Evolutionary conservation across 2,329 filamentous ascomycete genomes (phyloP).

Genomic region (Leptographium wingfieldii): DNA sequence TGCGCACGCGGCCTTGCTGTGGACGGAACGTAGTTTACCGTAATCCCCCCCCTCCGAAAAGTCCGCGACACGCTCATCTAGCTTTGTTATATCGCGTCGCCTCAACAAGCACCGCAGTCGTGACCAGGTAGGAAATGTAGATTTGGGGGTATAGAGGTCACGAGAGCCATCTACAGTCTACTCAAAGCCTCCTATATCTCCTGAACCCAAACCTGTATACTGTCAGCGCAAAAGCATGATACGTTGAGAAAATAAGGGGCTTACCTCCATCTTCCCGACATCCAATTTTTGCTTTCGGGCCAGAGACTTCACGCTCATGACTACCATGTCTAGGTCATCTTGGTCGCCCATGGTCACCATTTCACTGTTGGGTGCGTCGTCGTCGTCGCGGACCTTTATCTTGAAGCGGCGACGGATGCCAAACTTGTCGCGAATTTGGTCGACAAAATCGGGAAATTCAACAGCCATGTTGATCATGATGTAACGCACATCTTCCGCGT

Average conservation of each 20-base stretch:
- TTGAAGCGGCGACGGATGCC: conserved; percentile 66
- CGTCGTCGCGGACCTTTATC: conserved; percentile 81
- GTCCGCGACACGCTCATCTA: not conserved
- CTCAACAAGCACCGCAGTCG: not conserved
- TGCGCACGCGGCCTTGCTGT: not conserved
- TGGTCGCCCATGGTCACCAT: conserved; percentile 97
- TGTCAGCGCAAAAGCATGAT: not conserved
- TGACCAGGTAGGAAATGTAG: not conserved
- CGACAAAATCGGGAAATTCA: conserved; percentile 65
- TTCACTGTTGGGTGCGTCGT: conserved; percentile 59
- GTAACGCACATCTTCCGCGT: conserved; percentile 82
- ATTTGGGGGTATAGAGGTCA: not conserved
- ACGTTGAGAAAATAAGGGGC: conserved; percentile 20
- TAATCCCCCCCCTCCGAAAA: too few relatives aligned
- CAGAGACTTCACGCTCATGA: conserved; percentile 53
- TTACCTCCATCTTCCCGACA: conserved; percentile 90
- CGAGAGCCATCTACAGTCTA: not conserved
- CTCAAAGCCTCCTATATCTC: conserved; percentile 14
- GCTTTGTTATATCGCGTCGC: not conserved
- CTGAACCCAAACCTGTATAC: conserved; percentile 21
- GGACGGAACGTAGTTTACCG: not conserved
- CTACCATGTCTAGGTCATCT: conserved; percentile 84
- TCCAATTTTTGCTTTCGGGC: conserved; percentile 65
- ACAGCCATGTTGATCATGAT: conserved; percentile 69
- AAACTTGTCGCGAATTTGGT: conserved; percentile 79